Percentiles rank a stretch among this genome's conserved stretches.
phyloP scores from a whole-genome alignment of 2,329 filamentous ascomycete species.

The Botrytis paeoniae region DNA sequence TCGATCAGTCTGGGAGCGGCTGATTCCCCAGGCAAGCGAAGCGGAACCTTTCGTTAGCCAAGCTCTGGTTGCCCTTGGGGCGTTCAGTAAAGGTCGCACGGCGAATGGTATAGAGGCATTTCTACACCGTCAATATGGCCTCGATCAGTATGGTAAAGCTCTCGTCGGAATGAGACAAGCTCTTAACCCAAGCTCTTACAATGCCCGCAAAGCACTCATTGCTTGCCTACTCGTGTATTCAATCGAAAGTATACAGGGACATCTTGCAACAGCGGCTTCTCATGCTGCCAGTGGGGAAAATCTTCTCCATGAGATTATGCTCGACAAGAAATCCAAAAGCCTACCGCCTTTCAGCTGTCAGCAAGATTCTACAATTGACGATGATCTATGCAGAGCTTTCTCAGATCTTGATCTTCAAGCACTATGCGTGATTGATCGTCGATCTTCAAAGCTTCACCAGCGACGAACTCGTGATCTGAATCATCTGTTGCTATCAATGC shows the following conservation, averaged over 20 bases:
- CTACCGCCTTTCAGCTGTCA: not conserved
- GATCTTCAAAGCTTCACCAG: not conserved
- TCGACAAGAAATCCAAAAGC: not conserved
- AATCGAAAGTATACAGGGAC: constrained; percentile 21
- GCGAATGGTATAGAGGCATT: not conserved
- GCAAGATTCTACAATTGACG: constrained; percentile 12
- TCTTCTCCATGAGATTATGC: constrained; percentile 9
- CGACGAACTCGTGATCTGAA: constrained; percentile 7
- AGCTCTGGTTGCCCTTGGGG: constrained; percentile 27
- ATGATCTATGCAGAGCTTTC: constrained; percentile 14
- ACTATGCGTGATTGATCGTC: constrained; percentile 15
- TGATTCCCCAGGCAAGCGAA: constrained; percentile 27
- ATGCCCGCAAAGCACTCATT: constrained; percentile 16
- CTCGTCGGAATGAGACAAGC: constrained; percentile 18
- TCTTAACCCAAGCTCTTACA: constrained; percentile 1
- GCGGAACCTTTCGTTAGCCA: constrained; percentile 26
- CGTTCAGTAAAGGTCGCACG: constrained; percentile 21
- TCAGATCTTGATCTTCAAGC: constrained; percentile 19
- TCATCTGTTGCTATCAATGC: constrained; percentile 12
- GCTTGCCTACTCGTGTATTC: constrained; percentile 21
- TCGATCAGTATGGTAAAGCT: constrained; percentile 17
- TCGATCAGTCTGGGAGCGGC: constrained; percentile 23
- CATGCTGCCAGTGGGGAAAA: constrained; percentile 18
- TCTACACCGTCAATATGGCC: constrained; percentile 17
- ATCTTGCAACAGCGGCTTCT: constrained; percentile 13